Base-by-base conservation (phyloP, 2,329 filamentous ascomycete species). In the Ceratocystis lukuohia region DNA sequence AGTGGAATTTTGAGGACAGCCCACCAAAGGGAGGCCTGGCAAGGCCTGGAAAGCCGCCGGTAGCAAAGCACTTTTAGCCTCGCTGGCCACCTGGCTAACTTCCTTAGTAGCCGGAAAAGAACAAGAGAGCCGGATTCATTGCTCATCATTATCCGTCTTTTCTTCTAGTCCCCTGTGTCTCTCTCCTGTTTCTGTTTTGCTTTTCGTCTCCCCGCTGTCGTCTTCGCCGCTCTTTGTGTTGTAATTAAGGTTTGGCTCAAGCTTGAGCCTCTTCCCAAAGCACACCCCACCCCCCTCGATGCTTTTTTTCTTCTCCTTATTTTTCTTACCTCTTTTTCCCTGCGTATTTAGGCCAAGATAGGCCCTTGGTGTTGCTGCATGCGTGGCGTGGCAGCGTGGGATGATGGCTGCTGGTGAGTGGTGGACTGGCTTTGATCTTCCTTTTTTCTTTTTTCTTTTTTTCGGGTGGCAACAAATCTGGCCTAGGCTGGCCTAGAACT, bases 241-340 rank as follows among this genome's bases (percentile, higher is more conserved):
- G 53, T 30, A n/a, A 7, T 30, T 59, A 59, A 59, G 53, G 53
- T 59, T 59, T 59, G 53, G 53, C 53, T 59, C 28, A 20, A 30
- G 53, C 53, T 59, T 59, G 53, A 59, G 53, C 53, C 53, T 59
- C 53, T 17, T 30, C 5, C 17, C 50, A 5, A 59, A 33, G 28
- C 53, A 59, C 53, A 33, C 33, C 17, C 50, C 17, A 59, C 17
- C 15, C 25, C 25, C 53, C 28, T 10, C 37, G 8, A 10, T 41
- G 25, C 48, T 25, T 5, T 50, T 22, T 48, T 48, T n/a, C 46
- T 50, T 50, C 8, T 5, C 6, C 15, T 25, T 10, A 8, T 12
- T 50, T 25, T 20, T 50, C 20, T 25, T 28, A 20, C 48, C 48
- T 53, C 8, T 53, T 53, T 53, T 53, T 25, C 48, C 48, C 20